Base-by-base conservation (phyloP, 768 basidiomycete species). In the Russula virescens region DNA sequence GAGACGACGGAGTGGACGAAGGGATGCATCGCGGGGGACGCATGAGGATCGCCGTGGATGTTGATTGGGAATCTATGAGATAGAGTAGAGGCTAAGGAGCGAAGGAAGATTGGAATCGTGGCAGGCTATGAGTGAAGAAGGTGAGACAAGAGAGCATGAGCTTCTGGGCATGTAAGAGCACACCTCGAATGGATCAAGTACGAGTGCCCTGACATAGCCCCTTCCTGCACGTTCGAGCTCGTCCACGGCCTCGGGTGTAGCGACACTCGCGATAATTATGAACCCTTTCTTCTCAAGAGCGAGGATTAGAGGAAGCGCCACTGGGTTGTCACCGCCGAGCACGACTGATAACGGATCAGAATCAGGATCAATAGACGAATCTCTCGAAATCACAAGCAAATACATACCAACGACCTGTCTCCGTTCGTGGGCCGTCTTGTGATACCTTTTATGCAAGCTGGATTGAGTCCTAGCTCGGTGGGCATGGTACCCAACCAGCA, bases 41-140 rank as follows among this genome's bases (percentile, higher is more conserved):
- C 83, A 71, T 86, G 90, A 2, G 93, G 92, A 72, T 95, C 94
- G 26, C 93, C 93, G 3, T 88, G 76, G 8, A 84, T 73, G 38
- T 82, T 85, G 66, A 91, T 81, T 4, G 93, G 93, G 75, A 92
- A 95, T 52, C 85, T 83, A 65, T 91, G 86, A 19, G 88, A 88
- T 10, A 95, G 79, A 0, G 90, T 85, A 0, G 92, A 88, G 3
- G 84, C 79, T 43, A 95, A 76, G 9, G 91, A 93, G 58, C 92
- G 86, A 46, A 94, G 78, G 77, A 94, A 94, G 49, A 84, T 78
- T 0, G 85, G 80, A 53, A 91, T 79, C 3, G 86, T 86, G 2
- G 81, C 83, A 35, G 87, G 86, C 91, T 94, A 61, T 45, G 18
- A 19, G 18, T 19, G 3, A 48, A 31, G 13, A 23, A 28, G 61